These are phyloP conservation scores for Leccinum broughii DNA, from an alignment of 768 basidiomycete species.

Conservation along the genomic window DNA sequence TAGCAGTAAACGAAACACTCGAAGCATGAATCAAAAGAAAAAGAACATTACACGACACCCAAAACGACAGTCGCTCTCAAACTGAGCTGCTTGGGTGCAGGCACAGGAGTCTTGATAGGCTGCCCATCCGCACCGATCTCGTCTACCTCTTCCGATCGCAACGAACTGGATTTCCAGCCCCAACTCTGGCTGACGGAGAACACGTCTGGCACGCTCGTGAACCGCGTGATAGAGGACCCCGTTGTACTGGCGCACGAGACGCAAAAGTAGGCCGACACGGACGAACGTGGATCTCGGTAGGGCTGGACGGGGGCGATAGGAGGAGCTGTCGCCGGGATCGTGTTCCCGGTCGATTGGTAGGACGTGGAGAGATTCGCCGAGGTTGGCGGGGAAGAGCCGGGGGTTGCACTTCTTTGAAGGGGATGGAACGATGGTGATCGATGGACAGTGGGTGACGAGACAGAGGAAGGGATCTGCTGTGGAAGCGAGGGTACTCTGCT, in stretches of 20 bases:
- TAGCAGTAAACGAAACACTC: neutral
- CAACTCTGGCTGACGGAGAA: conserved; percentile 87
- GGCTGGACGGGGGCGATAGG: conserved; percentile 58
- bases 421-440: conserved; percentile 49
- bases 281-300: conserved; percentile 72
- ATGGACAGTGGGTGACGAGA: conserved; percentile 33
- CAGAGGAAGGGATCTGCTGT: conserved; percentile 30
- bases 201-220: conserved; percentile 82
- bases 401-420: conserved; percentile 45
- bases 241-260: conserved; percentile 83
- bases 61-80: conserved; percentile 78
- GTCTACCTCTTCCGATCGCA: conserved; percentile 51
- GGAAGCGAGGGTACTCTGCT: conserved; percentile 34
- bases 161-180: conserved; percentile 83
- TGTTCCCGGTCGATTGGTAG: conserved; percentile 23
- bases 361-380: conserved; percentile 19
- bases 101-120: conserved; percentile 31
- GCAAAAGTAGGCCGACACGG: conserved; percentile 78
- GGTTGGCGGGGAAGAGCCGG: conserved; percentile 31
- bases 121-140: conserved; percentile 37
- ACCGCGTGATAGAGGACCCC: conserved; percentile 79
- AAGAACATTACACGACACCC: conserved; percentile 57
- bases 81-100: conserved; percentile 50
- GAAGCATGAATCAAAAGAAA: conserved; percentile 5
- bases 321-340: conserved; percentile 44